These are phyloP conservation scores for Nemania sp. DNA, from an alignment of 2,329 filamentous ascomycete genomes.

Conservation along the genomic window DNA sequence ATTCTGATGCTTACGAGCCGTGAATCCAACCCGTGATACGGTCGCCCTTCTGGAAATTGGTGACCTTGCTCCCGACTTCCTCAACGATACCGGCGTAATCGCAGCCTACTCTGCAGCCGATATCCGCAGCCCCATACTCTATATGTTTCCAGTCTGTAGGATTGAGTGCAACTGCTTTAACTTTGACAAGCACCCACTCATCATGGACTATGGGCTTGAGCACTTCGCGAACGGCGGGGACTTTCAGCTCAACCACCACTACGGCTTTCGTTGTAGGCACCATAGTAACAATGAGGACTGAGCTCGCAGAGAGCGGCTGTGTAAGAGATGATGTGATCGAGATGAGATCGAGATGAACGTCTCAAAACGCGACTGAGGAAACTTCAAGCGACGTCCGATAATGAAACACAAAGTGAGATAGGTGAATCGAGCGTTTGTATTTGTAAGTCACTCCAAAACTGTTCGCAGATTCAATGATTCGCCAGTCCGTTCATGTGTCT, in stretches of 20 bases:
- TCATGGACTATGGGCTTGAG: conserved; percentile 24
- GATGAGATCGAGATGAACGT: too few species aligned
- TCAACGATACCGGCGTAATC: conserved; percentile 53
- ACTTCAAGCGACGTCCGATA: too few species aligned
- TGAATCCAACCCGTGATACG: conserved; percentile 44
- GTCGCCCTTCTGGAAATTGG: conserved; percentile 51
- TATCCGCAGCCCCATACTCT: conserved; percentile 7
- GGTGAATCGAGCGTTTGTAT: too few species aligned
- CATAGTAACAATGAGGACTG: too few species aligned
- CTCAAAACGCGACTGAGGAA: too few species aligned
- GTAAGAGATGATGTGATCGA: too few species aligned
- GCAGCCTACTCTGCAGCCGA: conserved; percentile 40
- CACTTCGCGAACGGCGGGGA: conserved; percentile 17
- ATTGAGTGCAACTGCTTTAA: conserved; percentile 40
- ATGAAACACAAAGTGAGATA: too few species aligned
- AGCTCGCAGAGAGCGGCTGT: too few species aligned
- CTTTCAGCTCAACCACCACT: neutral
- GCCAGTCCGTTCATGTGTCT: too few species aligned
- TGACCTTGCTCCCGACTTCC: conserved; percentile 48
- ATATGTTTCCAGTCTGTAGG: conserved; percentile 41
- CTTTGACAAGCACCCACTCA: conserved; percentile 40
- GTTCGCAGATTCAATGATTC: too few species aligned
- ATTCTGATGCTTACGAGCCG: conserved; percentile 26
- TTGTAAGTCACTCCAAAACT: too few species aligned
- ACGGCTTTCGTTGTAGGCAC: neutral